Percentiles rank a stretch among this genome's conserved stretches.
phyloP scores from a whole-genome alignment of 1,284 basidiomycete genomes.

The Exobasidium rhododendri region DNA sequence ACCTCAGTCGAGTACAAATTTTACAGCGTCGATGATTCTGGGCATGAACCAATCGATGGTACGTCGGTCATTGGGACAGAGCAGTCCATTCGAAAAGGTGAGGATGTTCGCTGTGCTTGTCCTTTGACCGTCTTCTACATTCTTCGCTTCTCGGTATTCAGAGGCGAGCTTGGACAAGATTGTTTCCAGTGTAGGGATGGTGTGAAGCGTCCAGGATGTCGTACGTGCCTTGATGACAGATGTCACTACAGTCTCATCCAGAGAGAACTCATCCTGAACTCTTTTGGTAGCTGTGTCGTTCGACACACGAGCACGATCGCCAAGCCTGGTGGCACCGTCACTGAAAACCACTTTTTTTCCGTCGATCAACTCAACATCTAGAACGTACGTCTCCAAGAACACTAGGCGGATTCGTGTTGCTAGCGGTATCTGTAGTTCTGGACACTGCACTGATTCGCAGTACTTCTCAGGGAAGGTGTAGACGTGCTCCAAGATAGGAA shows the following conservation, averaged over 20 bases:
- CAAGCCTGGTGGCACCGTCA: not conserved
- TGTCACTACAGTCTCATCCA: not conserved
- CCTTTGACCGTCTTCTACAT: too few species aligned
- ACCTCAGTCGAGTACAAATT: not conserved
- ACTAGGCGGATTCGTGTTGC: not conserved
- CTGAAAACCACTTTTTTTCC: not conserved
- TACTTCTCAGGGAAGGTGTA: not conserved
- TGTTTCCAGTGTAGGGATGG: too few species aligned
- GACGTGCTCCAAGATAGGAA: not conserved
- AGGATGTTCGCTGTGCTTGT: not conserved
- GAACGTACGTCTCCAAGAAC: constrained; percentile 1
- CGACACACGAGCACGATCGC: not conserved
- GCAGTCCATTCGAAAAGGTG: not conserved
- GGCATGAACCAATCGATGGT: not conserved
- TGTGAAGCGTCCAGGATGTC: too few species aligned
- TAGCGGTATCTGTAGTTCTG: not conserved
- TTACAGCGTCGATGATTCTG: not conserved
- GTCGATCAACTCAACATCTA: not conserved
- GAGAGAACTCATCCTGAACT: constrained; percentile 1
- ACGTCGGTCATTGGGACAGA: not conserved
- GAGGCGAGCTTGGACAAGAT: too few species aligned
- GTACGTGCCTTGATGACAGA: too few species aligned
- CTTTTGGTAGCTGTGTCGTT: not conserved
- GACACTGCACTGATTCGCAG: not conserved
- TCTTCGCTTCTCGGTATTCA: too few species aligned